Base-by-base conservation (phyloP, 768 basidiomycete genomes). In the Panaeolus papilionaceus region DNA sequence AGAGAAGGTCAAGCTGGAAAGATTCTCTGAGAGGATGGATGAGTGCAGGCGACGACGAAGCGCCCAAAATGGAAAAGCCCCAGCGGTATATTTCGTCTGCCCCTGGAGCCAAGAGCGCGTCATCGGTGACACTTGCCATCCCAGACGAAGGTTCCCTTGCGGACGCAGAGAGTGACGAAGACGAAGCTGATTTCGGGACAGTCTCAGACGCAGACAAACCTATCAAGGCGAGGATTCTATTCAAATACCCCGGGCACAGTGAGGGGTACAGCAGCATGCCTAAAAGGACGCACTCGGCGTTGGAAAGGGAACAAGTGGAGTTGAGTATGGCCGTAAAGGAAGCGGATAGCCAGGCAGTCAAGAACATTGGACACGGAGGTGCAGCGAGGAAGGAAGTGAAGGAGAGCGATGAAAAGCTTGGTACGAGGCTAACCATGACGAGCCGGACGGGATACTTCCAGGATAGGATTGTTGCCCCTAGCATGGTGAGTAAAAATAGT, bases 371-470 rank as follows among this genome's bases (percentile, higher is more conserved):
- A 58, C 54, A 58, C 33, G 54, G 54, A 58, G 54, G 33, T 58
- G 54, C 54, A 4, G 74, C 76, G 65, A 68, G 75, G 66, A 76
- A 76, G 70, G 75, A 63, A 66, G 71, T 74, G 58, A 70, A 76
- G 65, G 79, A 83, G 75, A 74, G 78, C 68, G 83, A 83, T 65
- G 85, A 86, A 64, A 88, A 90, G 14, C 90, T 96, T 71, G 95
- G 95, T 12, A 96, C 94, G 11, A 81, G 94, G 58, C 79, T 98
- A 74, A 95, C 96, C 0, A 98, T 98, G 96, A 96, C 96, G 5
- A 96, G 94, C 74, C 86, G 96, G 38, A 92, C 93, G 18, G 94
- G 95, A 2, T 96, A 92, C 79, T 96, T 96, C 82, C 94, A 96
- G 77, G 96, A 98, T 73, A 83, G 95, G 63, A 92, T 98, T 73